Conservation (phyloP, 2,329 filamentous ascomycete species). For the Basipetospora sp. region DNA sequence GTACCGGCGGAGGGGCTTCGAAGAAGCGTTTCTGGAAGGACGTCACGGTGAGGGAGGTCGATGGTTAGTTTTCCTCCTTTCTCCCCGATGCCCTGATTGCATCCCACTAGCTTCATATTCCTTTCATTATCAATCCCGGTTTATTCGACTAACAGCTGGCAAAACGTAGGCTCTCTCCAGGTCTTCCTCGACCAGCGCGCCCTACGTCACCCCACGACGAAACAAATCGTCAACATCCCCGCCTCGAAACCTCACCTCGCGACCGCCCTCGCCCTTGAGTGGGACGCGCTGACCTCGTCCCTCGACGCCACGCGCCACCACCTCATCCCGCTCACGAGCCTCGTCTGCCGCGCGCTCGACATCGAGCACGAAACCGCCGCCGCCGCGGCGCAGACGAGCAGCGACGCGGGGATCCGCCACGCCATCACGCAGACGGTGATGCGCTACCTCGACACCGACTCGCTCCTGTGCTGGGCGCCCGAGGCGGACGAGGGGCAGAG, state of each 20-base stretch:
- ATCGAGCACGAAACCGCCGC: slow-evolving; percentile 49
- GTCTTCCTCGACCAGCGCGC: slow-evolving; percentile 66
- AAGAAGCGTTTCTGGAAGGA: slow-evolving; percentile 82
- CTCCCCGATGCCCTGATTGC: too few species aligned
- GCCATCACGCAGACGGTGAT: slow-evolving; percentile 55
- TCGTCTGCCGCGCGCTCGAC: slow-evolving; percentile 70
- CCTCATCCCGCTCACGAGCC: slow-evolving; percentile 77
- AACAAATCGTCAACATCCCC: slow-evolving; percentile 58
- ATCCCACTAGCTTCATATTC: too few species aligned
- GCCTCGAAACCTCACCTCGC: slow-evolving; percentile 66
- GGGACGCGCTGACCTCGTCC: slow-evolving; percentile 70
- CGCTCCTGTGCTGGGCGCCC: slow-evolving; percentile 74
- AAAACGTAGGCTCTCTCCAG: slow-evolving; percentile 28
- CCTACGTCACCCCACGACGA: slow-evolving; percentile 61
- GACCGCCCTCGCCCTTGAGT: slow-evolving; percentile 75
- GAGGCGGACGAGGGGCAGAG: slow-evolving; percentile 33
- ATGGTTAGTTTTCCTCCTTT: slow-evolving; percentile 33
- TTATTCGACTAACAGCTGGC: neutral
- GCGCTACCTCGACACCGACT: slow-evolving; percentile 83
- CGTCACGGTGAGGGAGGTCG: slow-evolving; percentile 52
- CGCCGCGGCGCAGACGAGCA: slow-evolving; percentile 7
- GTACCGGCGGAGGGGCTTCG: slow-evolving; percentile 26
- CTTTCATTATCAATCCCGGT: neutral
- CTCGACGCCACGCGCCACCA: slow-evolving; percentile 76
- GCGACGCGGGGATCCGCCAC: slow-evolving; percentile 40